Base-by-base conservation (phyloP, 768 basidiomycete species). In the Collybia nuda region DNA sequence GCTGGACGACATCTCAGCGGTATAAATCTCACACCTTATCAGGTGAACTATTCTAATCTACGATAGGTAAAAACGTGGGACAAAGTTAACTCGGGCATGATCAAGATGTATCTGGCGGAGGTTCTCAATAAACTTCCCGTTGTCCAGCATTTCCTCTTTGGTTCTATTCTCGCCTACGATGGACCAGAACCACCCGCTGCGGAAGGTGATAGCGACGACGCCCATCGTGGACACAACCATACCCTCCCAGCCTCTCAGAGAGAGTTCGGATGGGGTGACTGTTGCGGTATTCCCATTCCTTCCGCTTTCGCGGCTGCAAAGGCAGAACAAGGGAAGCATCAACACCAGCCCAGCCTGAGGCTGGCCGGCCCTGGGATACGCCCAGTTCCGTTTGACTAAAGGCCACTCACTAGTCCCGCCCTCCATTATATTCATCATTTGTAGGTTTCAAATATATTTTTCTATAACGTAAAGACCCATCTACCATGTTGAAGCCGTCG, bases 41-140 rank as follows among this genome's bases (percentile, higher is more conserved):
- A 15, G 21, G 37, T 42, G 22, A 9, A 47, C 40, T 11, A 38
- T 44, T 48, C 41, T 44, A 36, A n/a, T 2, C 24, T n/a, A 44
- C 7, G 40, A 6, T 75, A 86, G 86, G 73, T 92, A 3, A 93
- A 90, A 67, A 86, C 90, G 8, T 98, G 96, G 96, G 90, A 92
- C 61, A 98, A 97, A 66, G 93, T 98, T 56, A 98, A 98, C 66
- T 69, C 77, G 5, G 96, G 96, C 3, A 97, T 99, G 93, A 78
- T 90, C 68, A 99, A 98, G 68, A 98, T 99, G 96, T 98, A 95
- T 72, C 77, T 78, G 39, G 95, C 93, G 32, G 95, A 99, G 67
- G 96, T 99, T 0, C 77, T 98, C 9, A 89, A 87, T 51, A 98
- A 98, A 62, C 84, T 98, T 2, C 96, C 97, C 1, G 93, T 99